Evolutionary conservation across 352 stramenopile genomes (phyloP).

Genomic region (Blastocystis hominis): DNA sequence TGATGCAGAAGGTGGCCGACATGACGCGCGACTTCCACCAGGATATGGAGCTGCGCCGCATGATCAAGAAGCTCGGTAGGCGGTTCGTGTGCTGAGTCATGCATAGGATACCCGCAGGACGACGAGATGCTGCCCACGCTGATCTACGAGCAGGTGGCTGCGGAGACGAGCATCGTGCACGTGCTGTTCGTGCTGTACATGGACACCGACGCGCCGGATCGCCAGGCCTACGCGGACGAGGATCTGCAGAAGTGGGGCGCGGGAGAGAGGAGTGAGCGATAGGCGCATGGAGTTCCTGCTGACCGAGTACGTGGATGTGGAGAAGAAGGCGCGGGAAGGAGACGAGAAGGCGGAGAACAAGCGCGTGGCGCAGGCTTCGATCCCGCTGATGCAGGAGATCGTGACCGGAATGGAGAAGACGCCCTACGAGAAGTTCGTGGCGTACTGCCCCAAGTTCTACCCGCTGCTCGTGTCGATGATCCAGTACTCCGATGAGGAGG

Average conservation of each 20-base stretch:
- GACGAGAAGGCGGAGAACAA: slow-evolving; percentile 48
- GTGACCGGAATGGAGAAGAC: slow-evolving; percentile 23
- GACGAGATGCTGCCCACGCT: slow-evolving; percentile 35
- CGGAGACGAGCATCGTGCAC: slow-evolving; percentile 43
- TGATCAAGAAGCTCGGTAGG: slow-evolving; percentile 47
- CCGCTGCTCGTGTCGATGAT: slow-evolving; percentile 47
- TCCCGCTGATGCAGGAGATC: slow-evolving; percentile 32
- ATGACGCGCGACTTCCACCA: slow-evolving; percentile 54
- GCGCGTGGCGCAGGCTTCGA: slow-evolving; percentile 5
- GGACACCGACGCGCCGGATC: slow-evolving; percentile 4
- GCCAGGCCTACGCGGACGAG: slow-evolving; percentile 26
- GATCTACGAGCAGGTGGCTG: slow-evolving; percentile 48
- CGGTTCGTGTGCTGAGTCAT: background rate
- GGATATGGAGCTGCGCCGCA: slow-evolving; percentile 25
- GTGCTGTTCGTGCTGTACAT: slow-evolving; percentile 57
- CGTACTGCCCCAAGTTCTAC: slow-evolving; percentile 27
- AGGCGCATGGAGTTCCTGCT: slow-evolving; percentile 36
- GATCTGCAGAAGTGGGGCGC: slow-evolving; percentile 17
- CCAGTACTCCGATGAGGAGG: slow-evolving; percentile 7
- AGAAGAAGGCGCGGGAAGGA: slow-evolving; percentile 25
- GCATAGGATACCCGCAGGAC: slow-evolving; percentile 36
- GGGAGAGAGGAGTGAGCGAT: background rate
- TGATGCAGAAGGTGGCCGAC: slow-evolving; percentile 32
- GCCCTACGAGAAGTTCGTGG: slow-evolving; percentile 45
- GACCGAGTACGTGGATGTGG: slow-evolving; percentile 40